Conservation (phyloP, 495 filamentous ascomycete species). For the Choiromyces venosus region DNA sequence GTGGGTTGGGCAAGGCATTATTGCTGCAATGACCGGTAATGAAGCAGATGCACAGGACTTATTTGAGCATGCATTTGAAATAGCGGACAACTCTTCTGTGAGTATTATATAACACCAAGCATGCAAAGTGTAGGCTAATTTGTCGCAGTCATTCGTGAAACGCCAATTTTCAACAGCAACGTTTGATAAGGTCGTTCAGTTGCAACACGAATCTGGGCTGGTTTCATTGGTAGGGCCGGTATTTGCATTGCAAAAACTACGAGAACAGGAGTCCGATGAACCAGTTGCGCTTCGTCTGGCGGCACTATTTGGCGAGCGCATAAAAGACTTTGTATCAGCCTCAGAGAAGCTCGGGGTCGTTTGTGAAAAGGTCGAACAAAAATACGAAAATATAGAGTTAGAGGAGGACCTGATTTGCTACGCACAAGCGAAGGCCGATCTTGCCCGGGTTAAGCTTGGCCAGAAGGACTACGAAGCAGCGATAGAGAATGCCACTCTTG, state of each 20-base stretch:
- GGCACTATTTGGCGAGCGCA: constrained; percentile 73
- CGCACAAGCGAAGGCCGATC: constrained; percentile 79
- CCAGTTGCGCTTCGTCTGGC: constrained; percentile 69
- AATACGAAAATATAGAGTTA: constrained; percentile 79
- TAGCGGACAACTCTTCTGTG: constrained; percentile 66
- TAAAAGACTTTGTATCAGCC: constrained; percentile 60
- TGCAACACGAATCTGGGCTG: constrained; percentile 42
- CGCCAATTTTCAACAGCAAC: constrained; percentile 68
- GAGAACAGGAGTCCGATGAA: constrained; percentile 59
- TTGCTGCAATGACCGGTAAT: constrained; percentile 71
- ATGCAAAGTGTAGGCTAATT: constrained; percentile 6
- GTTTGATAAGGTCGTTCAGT: constrained; percentile 63
- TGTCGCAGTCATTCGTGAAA: constrained; percentile 51
- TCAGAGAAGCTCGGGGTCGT: constrained; percentile 58
- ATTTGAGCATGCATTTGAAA: constrained; percentile 95
- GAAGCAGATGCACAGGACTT: constrained; percentile 67
- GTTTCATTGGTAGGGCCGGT: constrained; percentile 65
- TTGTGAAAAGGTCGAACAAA: constrained; percentile 63
- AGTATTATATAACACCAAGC: neutral
- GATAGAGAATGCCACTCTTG: constrained; percentile 64
- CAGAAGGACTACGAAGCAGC: constrained; percentile 58
- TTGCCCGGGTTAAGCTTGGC: constrained; percentile 72
- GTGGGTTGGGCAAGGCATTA: constrained; percentile 87
- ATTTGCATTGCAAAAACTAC: constrained; percentile 80
- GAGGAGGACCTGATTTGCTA: constrained; percentile 63